Conservation (phyloP, 768 basidiomycete genomes). For the Myochromella boudieri region DNA sequence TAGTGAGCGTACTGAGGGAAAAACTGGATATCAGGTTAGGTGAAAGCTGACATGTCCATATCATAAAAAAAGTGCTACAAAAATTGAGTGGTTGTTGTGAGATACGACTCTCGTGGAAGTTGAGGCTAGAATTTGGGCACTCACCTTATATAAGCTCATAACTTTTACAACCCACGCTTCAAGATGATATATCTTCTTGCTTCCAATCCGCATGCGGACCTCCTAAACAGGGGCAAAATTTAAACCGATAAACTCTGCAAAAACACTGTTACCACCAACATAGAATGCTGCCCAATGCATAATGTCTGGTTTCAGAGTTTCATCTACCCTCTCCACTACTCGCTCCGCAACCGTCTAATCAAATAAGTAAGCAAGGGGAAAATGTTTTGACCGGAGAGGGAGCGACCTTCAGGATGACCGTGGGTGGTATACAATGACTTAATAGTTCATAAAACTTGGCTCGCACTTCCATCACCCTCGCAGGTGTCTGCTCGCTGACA, state of each 20-base stretch:
- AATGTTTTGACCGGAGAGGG: neutral
- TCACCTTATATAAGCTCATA: constrained; percentile 87
- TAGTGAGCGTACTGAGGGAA: too few species aligned
- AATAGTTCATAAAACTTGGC: constrained; percentile 93
- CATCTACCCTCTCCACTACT: constrained; percentile 86
- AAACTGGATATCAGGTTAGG: too few species aligned
- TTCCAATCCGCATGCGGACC: constrained; percentile 91
- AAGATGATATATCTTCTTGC: constrained; percentile 89
- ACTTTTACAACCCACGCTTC: constrained; percentile 98
- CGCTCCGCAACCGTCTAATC: constrained; percentile 85
- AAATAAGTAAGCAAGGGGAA: constrained; percentile 2
- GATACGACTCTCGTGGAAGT: neutral
- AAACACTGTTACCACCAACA: constrained; percentile 41
- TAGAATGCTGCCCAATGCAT: constrained; percentile 99
- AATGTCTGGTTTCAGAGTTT: constrained; percentile 86
- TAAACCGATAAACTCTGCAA: neutral
- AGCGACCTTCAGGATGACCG: constrained; percentile 83
- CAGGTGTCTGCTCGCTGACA: constrained; percentile 84
- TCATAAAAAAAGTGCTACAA: constrained; percentile 60
- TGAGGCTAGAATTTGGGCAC: too few species aligned
- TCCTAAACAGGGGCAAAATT: constrained; percentile 52
- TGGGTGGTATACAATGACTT: constrained; percentile 96
- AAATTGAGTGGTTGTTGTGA: constrained; percentile 6
- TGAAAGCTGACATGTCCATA: constrained; percentile 61
- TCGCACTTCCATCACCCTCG: constrained; percentile 88